Conservation (phyloP, 768 basidiomycete genomes). For the Mycena amicta region DNA sequence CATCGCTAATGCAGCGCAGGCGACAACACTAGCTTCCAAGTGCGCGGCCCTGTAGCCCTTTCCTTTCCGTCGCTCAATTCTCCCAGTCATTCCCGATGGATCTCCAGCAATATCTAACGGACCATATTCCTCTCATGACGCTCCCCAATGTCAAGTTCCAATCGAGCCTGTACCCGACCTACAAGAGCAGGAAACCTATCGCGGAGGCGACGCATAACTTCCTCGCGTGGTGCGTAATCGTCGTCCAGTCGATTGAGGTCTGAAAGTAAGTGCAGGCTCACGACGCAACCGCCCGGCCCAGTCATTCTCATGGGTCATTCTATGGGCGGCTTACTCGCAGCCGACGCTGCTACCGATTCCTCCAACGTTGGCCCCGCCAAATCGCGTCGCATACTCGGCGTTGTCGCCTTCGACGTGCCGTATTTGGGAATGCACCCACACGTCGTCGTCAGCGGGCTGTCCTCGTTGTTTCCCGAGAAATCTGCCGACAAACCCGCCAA, state of each 20-base stretch:
- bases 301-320: constrained; percentile 61
- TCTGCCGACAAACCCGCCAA: constrained; percentile 29
- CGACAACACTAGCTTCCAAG: constrained; percentile 62
- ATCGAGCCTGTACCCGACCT: constrained; percentile 60
- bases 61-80: background rate
- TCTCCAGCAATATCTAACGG: constrained; percentile 46
- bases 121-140: constrained; percentile 36
- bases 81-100: constrained; percentile 57
- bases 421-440: constrained; percentile 67
- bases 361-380: constrained; percentile 34
- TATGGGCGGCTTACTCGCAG: constrained; percentile 63
- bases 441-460: constrained; percentile 58
- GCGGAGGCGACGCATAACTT: constrained; percentile 54
- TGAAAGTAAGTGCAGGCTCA: constrained; percentile 53
- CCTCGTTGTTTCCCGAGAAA: constrained; percentile 47
- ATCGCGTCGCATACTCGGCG: constrained; percentile 48
- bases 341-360: constrained; percentile 52
- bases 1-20: constrained; percentile 34
- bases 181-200: constrained; percentile 59
- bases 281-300: constrained; percentile 55
- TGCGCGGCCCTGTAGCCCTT: constrained; percentile 22
- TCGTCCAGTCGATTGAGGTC: constrained; percentile 1
- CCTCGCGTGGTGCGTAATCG: constrained; percentile 48
- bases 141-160: constrained; percentile 37
- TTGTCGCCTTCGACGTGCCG: constrained; percentile 62